These are phyloP conservation scores for Croton setiger DNA, from an alignment of 441 rosid species.

Conservation along the genomic window DNA sequence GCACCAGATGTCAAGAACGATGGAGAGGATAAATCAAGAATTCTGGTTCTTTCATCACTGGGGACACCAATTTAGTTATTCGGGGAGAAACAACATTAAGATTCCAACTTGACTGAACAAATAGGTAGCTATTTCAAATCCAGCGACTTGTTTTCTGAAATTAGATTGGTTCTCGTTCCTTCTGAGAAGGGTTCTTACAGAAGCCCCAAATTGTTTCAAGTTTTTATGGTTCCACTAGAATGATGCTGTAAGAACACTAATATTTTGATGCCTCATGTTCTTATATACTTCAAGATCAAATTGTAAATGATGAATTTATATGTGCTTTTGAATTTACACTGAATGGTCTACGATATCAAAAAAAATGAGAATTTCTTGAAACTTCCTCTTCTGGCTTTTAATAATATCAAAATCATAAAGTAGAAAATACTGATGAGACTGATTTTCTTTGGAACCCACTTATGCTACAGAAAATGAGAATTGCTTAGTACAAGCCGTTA, in stretches of 20 bases:
- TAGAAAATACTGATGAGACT: background rate
- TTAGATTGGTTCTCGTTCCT: constrained; percentile 35
- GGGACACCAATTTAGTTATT: constrained; percentile 23
- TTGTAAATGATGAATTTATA: constrained; percentile 16
- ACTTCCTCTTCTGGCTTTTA: background rate
- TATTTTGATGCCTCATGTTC: background rate
- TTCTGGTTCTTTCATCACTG: constrained; percentile 37
- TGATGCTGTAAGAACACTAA: background rate
- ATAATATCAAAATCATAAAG: background rate
- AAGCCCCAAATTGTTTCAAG: background rate
- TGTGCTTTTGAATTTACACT: background rate
- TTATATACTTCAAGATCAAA: background rate
- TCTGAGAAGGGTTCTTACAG: constrained; percentile 26
- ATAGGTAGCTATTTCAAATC: background rate
- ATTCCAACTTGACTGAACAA: constrained; percentile 57
- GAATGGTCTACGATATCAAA: too few relatives aligned
- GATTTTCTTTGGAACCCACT: background rate
- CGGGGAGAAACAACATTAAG: constrained; percentile 26
- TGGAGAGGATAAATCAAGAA: constrained; percentile 35
- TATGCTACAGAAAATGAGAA: background rate
- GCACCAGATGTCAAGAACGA: constrained; percentile 30
- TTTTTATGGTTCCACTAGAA: background rate
- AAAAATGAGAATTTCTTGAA: too few relatives aligned
- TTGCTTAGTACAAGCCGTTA: background rate
- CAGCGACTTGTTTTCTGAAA: background rate